These are phyloP conservation scores for Haplographium delicatum DNA, from an alignment of 495 filamentous ascomycete species.

Conservation along the genomic window DNA sequence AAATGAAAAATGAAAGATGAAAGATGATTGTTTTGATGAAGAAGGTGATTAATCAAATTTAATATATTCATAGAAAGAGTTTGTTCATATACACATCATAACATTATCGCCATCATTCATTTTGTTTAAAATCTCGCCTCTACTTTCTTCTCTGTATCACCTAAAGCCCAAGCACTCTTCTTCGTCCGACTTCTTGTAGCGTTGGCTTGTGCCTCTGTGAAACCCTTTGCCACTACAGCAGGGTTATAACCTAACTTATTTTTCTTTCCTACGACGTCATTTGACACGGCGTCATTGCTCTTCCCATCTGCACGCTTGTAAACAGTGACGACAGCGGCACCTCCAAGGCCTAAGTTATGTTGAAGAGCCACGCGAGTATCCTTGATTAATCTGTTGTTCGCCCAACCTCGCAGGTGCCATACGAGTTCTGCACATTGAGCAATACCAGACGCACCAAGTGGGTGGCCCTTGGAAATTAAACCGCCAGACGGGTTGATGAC, in stretches of 20 bases:
- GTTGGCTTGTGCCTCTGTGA: slow-evolving; percentile 70
- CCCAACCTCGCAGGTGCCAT: slow-evolving; percentile 96
- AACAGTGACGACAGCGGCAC: slow-evolving; percentile 85
- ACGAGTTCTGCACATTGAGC: slow-evolving; percentile 94
- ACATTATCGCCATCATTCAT: neutral
- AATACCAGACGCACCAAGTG: slow-evolving; percentile 85
- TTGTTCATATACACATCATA: neutral
- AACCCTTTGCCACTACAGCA: slow-evolving; percentile 80
- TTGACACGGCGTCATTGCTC: slow-evolving; percentile 48
- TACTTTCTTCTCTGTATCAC: slow-evolving; percentile 67
- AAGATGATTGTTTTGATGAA: too few relatives aligned
- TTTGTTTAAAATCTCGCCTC: slow-evolving; percentile 37
- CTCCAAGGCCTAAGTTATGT: slow-evolving; percentile 91
- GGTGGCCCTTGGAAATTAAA: slow-evolving; percentile 93
- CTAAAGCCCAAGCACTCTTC: slow-evolving; percentile 66
- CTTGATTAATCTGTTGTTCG: slow-evolving; percentile 74
- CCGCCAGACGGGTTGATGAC: slow-evolving; percentile 93
- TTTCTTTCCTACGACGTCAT: slow-evolving; percentile 52
- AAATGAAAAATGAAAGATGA: too few relatives aligned
- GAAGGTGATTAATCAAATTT: too few relatives aligned
- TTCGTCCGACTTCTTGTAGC: slow-evolving; percentile 64
- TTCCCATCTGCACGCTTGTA: slow-evolving; percentile 84
- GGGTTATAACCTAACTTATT: slow-evolving; percentile 86
- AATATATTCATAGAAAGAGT: too few relatives aligned
- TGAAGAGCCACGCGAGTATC: slow-evolving; percentile 72